Conservation (phyloP, 495 filamentous ascomycete species). For the Mycothermus thermophilus region DNA sequence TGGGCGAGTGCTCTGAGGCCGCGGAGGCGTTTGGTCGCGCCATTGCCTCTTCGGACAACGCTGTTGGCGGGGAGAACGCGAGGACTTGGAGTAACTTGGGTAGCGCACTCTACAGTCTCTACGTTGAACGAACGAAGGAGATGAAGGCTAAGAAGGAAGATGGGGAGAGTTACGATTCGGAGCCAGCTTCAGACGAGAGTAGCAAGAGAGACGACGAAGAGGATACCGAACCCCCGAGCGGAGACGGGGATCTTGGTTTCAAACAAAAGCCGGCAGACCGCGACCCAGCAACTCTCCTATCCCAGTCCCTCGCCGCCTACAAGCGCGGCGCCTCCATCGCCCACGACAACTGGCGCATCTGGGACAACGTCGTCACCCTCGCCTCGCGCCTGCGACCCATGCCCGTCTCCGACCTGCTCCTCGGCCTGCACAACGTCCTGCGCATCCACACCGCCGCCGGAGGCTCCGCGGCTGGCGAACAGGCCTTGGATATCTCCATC, state of each 20-base stretch:
- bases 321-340: slow-evolving; percentile 72
- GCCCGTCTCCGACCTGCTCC: slow-evolving; percentile 56
- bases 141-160: slow-evolving; percentile 18
- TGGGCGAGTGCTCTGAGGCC: slow-evolving; percentile 64
- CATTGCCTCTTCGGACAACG: slow-evolving; percentile 37
- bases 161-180: slow-evolving; percentile 8
- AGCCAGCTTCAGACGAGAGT: slow-evolving; percentile 5
- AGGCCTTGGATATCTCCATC: slow-evolving; percentile 60
- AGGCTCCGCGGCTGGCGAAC: too few species aligned
- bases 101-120: slow-evolving; percentile 47
- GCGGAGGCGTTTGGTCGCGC: slow-evolving; percentile 70
- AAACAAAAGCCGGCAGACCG: not conserved
- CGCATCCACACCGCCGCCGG: slow-evolving; percentile 54
- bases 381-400: slow-evolving; percentile 62
- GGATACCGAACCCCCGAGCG: not conserved
- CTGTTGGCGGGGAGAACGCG: slow-evolving; percentile 74
- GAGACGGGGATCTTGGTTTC: too few species aligned
- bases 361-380: slow-evolving; percentile 87
- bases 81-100: slow-evolving; percentile 93
- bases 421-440: slow-evolving; percentile 58
- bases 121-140: slow-evolving; percentile 29
- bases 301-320: slow-evolving; percentile 67
- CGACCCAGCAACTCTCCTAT: slow-evolving; percentile 47
- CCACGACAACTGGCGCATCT: slow-evolving; percentile 74
- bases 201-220: slow-evolving; percentile 14